These are phyloP conservation scores for Macrophomina phaseolina DNA, from an alignment of 2,329 filamentous ascomycete species.

Conservation along the genomic window DNA sequence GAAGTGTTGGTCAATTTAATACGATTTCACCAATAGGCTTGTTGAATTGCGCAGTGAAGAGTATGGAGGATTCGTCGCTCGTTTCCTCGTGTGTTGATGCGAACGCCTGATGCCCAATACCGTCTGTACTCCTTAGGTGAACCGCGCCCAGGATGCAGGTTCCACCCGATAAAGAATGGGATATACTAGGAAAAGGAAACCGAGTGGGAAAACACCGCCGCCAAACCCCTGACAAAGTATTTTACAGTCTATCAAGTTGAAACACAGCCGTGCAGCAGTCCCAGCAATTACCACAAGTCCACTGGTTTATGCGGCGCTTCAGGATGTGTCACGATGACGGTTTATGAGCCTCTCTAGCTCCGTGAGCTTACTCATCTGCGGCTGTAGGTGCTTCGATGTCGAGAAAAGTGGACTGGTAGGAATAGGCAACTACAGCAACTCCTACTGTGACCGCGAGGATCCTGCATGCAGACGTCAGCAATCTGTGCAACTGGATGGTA, in stretches of 20 bases:
- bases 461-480: constrained; percentile 18
- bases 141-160: not conserved
- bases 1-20: not conserved
- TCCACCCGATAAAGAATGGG: not conserved
- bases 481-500: constrained; percentile 16
- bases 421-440: constrained; percentile 3
- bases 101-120: not conserved
- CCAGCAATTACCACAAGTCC: not conserved
- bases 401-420: constrained; percentile 8
- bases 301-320: not conserved
- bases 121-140: not conserved
- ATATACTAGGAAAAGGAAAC: constrained; percentile 11
- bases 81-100: constrained; percentile 12
- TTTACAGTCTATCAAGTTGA: constrained; percentile 11
- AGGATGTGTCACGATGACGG: not conserved
- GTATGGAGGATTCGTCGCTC: constrained; percentile 6
- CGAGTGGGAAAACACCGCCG: not conserved
- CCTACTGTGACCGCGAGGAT: constrained; percentile 6
- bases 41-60: not conserved
- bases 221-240: not conserved
- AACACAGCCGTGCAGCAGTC: not conserved
- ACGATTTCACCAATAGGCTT: not conserved
- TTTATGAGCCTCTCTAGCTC: not conserved
- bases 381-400: not conserved
- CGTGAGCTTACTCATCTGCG: not conserved